Percentiles rank a stretch among this genome's conserved stretches.
Evolutionary conservation across 2,329 filamentous ascomycete genomes (phyloP).

Genomic region (Sarocladium kiliense): DNA sequence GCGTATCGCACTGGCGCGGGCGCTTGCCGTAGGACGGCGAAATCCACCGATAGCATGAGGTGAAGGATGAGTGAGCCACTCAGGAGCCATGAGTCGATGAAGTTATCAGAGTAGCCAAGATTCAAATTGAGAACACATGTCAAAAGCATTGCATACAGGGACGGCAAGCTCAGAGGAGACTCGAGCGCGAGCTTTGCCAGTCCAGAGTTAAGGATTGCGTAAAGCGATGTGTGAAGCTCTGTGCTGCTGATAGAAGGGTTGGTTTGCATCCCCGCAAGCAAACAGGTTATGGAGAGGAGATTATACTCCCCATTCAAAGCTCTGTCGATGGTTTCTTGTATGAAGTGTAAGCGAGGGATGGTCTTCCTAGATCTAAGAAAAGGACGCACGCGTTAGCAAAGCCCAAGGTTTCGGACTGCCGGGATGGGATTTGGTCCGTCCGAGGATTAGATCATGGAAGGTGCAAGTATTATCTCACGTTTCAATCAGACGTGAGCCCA

Average conservation of each 20-base stretch:
- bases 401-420: background rate
- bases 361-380: background rate
- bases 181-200: background rate
- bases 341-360: slow-evolving; percentile 1
- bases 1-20: background rate
- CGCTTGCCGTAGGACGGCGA: background rate
- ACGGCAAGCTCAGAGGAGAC: background rate
- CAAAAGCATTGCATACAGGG: background rate
- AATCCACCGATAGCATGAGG: background rate
- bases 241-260: background rate
- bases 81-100: background rate
- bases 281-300: background rate
- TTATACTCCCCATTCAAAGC: background rate
- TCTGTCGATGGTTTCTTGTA: background rate
- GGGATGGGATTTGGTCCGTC: background rate
- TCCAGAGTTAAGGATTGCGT: background rate
- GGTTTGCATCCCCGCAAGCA: background rate
- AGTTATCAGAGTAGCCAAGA: background rate
- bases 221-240: background rate
- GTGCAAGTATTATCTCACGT: background rate
- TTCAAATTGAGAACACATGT: background rate
- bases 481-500: background rate
- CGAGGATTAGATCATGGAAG: no score
- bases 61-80: background rate
- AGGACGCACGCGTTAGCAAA: background rate